Evolutionary conservation across 768 basidiomycete species (phyloP), one percentile per base, ranked within the genome.

Genomic region (Termitomyces sp.): DNA sequence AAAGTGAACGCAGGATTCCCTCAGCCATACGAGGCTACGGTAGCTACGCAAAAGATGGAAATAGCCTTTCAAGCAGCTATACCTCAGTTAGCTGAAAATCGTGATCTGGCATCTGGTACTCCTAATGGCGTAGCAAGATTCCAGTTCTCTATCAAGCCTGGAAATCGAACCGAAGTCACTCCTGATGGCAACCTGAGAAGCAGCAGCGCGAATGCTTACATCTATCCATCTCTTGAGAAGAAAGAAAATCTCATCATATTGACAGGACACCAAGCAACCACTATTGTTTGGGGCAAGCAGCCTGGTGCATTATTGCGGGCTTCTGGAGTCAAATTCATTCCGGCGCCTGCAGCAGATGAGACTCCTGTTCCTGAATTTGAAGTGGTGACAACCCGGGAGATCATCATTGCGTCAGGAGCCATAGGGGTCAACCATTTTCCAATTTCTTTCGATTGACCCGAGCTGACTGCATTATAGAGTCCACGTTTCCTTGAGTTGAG

Each of bases 131-230:
- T 56, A 8, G 64, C 64, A 5, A 57, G 61, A n/a, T 65, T 65
- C 36, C 64, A 65, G 33, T 63, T 55, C 46, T 62, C 64, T 4
- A 62, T 65, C n/a, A 62, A 65, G 16, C 64, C 64, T 24, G 64
- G 64, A 16, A 65, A 62, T 48, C 22, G 40, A 9, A 65, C 58
- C 6, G 24, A 55, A 36, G 22, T 65, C 6, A 54, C 61, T n/a
- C 39, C 64, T 38, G 38, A 44, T n/a, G 59, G 61, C 6, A 65
- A 65, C 39, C 33, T 49, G 28, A 56, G 64, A 45, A 65, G 64
- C 40, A 65, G 61, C 36, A 62, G 61, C 32, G 64, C 64, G 1
- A 65, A 62, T 18, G 64, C 64, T 12, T 57, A 60, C 39, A 63
- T 65, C 36, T 65, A 65, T 50, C 64, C 64, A 2, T 62, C 55